Base-by-base conservation (phyloP, 1,284 basidiomycete genomes). In the Waitea zeae region DNA sequence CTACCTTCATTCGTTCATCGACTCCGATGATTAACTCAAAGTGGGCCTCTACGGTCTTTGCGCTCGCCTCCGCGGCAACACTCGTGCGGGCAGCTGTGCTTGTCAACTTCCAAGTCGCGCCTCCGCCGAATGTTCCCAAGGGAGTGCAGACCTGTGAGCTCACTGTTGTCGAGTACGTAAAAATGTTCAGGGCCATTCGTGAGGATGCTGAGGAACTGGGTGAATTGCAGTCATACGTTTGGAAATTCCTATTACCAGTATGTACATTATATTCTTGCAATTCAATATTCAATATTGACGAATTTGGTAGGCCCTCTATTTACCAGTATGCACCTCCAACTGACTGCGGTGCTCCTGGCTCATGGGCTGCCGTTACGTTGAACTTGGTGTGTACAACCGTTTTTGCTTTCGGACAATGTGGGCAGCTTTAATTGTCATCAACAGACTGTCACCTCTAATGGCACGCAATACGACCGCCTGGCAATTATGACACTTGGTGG, bases 361-460 rank as follows among this genome's bases (percentile, higher is more conserved):
- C 73, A 12, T 83, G 80, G 80, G 67, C 74, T n/a, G 78, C 67
- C 1, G 61, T 82, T 30, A 76, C 67, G 12, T 56, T 81, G 29
- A 81, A 82, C 48, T 70, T 79, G n/a, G n/a, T n/a, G n/a, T n/a
- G n/a, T n/a, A n/a, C n/a, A n/a, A n/a, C n/a, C n/a, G n/a, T n/a
- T n/a, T n/a, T n/a, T n/a, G n/a, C n/a, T n/a, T n/a, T n/a, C n/a
- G n/a, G n/a, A n/a, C n/a, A n/a, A n/a, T n/a, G n/a, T n/a, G n/a
- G n/a, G n/a, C n/a, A n/a, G n/a, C n/a, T n/a, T n/a, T n/a, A n/a
- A n/a, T n/a, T n/a, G n/a, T n/a, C n/a, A n/a, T n/a, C n/a, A n/a
- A n/a, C n/a, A n/a, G 44, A 80, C 79, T 2, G 75, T 74, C n/a
- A 77, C 76, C 5, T 75, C 70, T 27, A 79, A 79, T 38, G 79